A percentile compares a stretch with the other conserved stretches of the same genome.
These are phyloP conservation scores for Pulveroboletus frians DNA, from an alignment of 768 basidiomycete species.

Conservation along the genomic window DNA sequence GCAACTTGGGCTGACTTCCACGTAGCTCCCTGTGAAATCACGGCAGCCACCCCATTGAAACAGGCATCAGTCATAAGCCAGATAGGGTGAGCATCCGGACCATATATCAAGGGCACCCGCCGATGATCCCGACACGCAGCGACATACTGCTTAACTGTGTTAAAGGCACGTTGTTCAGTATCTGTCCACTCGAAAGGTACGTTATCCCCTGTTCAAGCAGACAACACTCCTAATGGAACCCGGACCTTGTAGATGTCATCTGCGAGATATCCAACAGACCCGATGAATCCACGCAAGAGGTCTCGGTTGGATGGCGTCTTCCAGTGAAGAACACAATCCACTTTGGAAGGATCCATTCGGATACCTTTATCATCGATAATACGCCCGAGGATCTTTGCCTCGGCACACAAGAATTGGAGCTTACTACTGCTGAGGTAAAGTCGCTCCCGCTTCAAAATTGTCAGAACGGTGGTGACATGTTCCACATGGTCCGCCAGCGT, in stretches of 20 bases:
- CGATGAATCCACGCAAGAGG: not conserved
- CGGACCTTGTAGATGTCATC: not conserved
- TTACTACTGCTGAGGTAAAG: conserved; percentile 40
- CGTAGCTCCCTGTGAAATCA: too few species aligned
- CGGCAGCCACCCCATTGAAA: too few species aligned
- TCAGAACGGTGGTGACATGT: conserved; percentile 31
- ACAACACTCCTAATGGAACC: not conserved
- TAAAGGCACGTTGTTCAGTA: too few species aligned
- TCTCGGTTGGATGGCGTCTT: not conserved
- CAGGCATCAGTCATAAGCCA: too few species aligned
- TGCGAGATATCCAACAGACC: not conserved
- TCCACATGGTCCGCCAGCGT: conserved; percentile 25
- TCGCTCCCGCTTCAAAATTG: conserved; percentile 28
- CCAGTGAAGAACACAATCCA: conserved; percentile 29
- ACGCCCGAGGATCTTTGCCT: conserved; percentile 29
- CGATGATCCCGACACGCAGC: too few species aligned
- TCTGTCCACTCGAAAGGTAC: not conserved
- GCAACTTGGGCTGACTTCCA: too few species aligned
- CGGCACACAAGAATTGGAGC: too few species aligned
- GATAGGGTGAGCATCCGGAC: too few species aligned
- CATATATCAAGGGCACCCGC: too few species aligned
- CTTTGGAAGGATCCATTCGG: conserved; percentile 41
- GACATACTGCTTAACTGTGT: too few species aligned
- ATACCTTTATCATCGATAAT: conserved; percentile 37
- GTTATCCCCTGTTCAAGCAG: not conserved